Evolutionary conservation across 257 asterid genomes (phyloP), one percentile per base, ranked within the genome.

Genomic region (Capsicum pubescens): DNA sequence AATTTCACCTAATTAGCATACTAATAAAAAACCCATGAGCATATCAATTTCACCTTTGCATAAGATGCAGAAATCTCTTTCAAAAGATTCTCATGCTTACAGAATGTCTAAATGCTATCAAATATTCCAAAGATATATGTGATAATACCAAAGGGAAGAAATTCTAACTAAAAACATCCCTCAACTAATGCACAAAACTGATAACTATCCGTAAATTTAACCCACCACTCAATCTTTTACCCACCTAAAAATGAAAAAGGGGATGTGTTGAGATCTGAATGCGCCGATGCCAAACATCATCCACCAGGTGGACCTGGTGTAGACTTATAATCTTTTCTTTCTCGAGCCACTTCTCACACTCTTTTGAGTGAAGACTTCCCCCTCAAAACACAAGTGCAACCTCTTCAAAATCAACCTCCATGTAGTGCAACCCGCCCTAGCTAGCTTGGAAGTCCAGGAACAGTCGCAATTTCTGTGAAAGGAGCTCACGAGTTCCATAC

Each of bases 361-460:
- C 32, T 48, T 54, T 77, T 66, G 72, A 66, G 48, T 35, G 35
- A 66, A 26, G 10, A 46, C 26, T 77, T 9, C 81, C 44, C 63
- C 19, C 6, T 54, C 26, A 8, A 76, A 21, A 21, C 46, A 74
- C 46, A 50, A 21, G 26, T 8, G 9, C 15, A 54, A 26, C 81
- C 32, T 15, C 81, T 54, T 77, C 81, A 77, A 77, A 77, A 67
- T 70, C 42, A 19, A 12, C 71, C 42, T 80, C 56, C 74, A n/a
- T 11, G 55, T 17, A 44, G 39, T 15, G 42, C 72, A 68, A 85
- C 5, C 35, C 60, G 11, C 55, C 77, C 66, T 78, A 70, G 87
- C 91, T 90, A 76, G 97, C 98, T 89, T 87, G 94, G 84, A 88
- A 92, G 84, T 94, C 98, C 91, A 93, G 87, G 90, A 94, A 96